Evolutionary conservation across 1,284 basidiomycete species (phyloP).

Genomic region (Naganishia sp.): DNA sequence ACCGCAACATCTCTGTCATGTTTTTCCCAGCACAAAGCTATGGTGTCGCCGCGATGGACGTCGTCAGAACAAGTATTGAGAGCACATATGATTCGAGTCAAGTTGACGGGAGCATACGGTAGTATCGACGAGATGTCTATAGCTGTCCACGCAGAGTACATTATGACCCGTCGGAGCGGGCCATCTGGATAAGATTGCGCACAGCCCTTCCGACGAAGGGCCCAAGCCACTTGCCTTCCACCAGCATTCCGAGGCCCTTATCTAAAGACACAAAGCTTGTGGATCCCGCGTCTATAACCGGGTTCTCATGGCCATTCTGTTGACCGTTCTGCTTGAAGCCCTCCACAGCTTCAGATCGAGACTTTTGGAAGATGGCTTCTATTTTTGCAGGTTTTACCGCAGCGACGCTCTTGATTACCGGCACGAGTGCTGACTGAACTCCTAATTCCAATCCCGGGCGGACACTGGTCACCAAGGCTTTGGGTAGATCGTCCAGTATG

Average conservation of each 20-base stretch:
- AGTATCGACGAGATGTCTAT: too few species aligned
- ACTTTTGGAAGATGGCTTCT: conserved; percentile 10
- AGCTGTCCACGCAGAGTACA: not conserved
- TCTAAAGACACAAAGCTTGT: conserved; percentile 10
- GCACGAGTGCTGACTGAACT: not conserved
- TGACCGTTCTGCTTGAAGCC: not conserved
- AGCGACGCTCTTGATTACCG: conserved; percentile 1
- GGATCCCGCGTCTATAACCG: not conserved
- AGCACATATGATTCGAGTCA: too few species aligned
- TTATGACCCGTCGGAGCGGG: conserved; percentile 19
- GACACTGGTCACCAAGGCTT: conserved; percentile 7
- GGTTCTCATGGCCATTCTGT: not conserved
- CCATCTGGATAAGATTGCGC: conserved; percentile 3
- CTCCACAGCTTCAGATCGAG: not conserved
- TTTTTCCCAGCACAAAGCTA: too few species aligned
- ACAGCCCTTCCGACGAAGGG: conserved; percentile 4
- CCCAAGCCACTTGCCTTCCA: conserved; percentile 15
- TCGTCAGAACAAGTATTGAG: too few species aligned
- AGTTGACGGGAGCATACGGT: too few species aligned
- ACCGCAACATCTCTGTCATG: too few species aligned
- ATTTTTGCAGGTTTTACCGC: conserved; percentile 10
- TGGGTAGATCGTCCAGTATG: conserved; percentile 11
- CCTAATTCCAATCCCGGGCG: not conserved
- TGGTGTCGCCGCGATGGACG: too few species aligned
- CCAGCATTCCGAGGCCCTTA: conserved; percentile 14